Base-by-base conservation (phyloP, 2,329 filamentous ascomycete genomes). In the Albophoma yamanashiensis region DNA sequence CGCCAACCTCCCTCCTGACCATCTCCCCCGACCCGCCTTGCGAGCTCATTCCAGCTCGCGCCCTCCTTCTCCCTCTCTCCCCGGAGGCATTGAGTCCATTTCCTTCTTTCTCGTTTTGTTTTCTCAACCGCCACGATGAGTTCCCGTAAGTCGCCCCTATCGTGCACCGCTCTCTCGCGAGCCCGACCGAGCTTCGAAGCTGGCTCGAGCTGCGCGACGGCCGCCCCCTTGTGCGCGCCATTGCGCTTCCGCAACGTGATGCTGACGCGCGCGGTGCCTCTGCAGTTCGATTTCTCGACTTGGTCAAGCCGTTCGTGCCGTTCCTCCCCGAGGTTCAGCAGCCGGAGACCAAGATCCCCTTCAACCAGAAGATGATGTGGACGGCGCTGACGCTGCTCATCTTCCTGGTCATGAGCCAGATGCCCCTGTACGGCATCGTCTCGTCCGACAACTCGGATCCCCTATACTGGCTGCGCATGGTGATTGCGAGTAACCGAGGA, bases 381-480 rank as follows among this genome's bases (percentile, higher is more conserved):
- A 94, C 90, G 67, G 90, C 89, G 75, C 86, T 93, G 75, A 97
- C 94, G 66, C 86, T 99, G 70, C 82, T 99, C 76, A 95, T 97
- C 81, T 99, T 99, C 86, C 82, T 99, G 84, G 92, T 99, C 78
- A 99, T 99, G 94, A 97, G 92, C 81, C 94, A 97, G 82, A 97
- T 99, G 94, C 92, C 94, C 66, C 81, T 94, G 64, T 99, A 99
- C 80, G 94, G 94, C 79, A 99, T 99, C 78, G 95, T 99, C 73
- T 99, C 94, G 60, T 99, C 94, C 71, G 90, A 94, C 79, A 97
- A 92, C 70, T 97, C 94, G 63, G 95, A 99, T 80, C 95, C 94
- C 69, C 84, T 99, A 71, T 99, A 99, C 86, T 99, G 94, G 94
- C 85, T 99, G 73, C 89, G 94, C 78, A 97, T 99, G 93, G 97